A percentile compares a stretch with the other conserved stretches of the same genome.
phyloP scores from a whole-genome alignment of 2,329 filamentous ascomycete species.

The Tolypocladium ophioglossoides region DNA sequence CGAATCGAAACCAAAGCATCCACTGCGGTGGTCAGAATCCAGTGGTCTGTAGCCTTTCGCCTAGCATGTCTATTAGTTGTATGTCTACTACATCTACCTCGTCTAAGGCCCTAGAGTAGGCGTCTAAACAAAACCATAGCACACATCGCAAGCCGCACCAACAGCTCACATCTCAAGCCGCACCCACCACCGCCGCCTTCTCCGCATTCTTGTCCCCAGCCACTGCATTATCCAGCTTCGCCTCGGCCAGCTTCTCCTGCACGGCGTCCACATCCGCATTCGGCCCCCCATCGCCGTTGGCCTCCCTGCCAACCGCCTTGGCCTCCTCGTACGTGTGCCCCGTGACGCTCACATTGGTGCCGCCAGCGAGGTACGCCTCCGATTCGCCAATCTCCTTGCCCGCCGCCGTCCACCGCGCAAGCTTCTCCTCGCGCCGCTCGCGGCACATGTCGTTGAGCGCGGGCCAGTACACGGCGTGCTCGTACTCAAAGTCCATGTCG shows the following conservation, averaged over 20 bases:
- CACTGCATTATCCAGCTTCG: not conserved
- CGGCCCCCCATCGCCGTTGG: not conserved
- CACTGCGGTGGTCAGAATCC: too few relatives aligned
- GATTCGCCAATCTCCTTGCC: conserved; percentile 78
- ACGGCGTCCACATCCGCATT: conserved; percentile 10
- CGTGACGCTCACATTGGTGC: conserved; percentile 22
- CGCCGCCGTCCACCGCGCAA: conserved; percentile 64
- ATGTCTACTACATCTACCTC: not conserved
- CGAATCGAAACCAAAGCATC: not conserved
- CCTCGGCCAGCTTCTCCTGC: conserved; percentile 15
- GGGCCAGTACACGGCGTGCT: conserved; percentile 84
- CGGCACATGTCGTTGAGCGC: conserved; percentile 63
- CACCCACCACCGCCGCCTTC: not conserved
- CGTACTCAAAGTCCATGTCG: conserved; percentile 80
- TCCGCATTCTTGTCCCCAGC: not conserved
- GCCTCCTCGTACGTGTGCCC: conserved; percentile 17
- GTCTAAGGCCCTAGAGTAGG: not conserved
- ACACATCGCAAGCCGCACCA: not conserved
- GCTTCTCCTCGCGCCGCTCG: conserved; percentile 50
- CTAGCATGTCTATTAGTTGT: not conserved
- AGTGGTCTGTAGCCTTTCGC: too few relatives aligned
- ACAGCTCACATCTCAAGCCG: not conserved
- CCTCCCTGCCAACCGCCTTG: not conserved
- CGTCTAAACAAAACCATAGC: not conserved
- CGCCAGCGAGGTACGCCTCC: conserved; percentile 76